phyloP scores from a whole-genome alignment of 148 eudicot genomes.

The Heliamphora exappendiculata region DNA sequence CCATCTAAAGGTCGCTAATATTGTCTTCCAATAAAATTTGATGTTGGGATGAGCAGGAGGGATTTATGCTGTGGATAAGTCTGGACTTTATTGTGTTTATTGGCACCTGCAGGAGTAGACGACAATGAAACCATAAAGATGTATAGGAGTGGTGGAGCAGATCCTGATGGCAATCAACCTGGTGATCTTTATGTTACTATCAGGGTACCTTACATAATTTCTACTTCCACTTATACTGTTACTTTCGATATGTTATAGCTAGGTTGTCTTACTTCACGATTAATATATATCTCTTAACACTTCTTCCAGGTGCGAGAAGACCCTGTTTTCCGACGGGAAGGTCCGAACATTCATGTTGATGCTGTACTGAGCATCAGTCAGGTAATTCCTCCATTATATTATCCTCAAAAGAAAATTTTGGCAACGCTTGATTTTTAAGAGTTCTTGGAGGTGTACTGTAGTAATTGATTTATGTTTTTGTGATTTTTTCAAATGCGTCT shows the following conservation, averaged over 20 bases:
- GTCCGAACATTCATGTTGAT: constrained; percentile 87
- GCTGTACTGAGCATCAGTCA: constrained; percentile 69
- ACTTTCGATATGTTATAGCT: not conserved
- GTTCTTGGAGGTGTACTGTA: not conserved
- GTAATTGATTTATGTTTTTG: no score
- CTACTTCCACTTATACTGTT: not conserved
- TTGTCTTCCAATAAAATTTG: no score
- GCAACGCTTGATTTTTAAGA: not conserved
- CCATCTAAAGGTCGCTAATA: no score
- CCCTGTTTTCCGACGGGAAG: constrained; percentile 91
- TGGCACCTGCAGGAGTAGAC: constrained; percentile 59
- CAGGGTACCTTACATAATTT: constrained; percentile 37
- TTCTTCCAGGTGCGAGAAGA: constrained; percentile 73
- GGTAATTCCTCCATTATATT: not conserved
- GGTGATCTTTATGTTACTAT: constrained; percentile 78
- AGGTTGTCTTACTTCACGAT: no score
- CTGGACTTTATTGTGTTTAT: constrained; percentile 1
- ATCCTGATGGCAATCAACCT: constrained; percentile 88
- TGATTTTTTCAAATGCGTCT: not conserved
- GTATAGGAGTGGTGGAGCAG: constrained; percentile 77
- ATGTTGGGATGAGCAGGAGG: no score
- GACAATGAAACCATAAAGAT: constrained; percentile 60
- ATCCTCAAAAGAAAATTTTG: not conserved
- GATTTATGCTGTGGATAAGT: no score
- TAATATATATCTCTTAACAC: no score